Evolutionary conservation across 345 rosid genomes (phyloP).

Genomic region (Noccaea bulbosa): DNA sequence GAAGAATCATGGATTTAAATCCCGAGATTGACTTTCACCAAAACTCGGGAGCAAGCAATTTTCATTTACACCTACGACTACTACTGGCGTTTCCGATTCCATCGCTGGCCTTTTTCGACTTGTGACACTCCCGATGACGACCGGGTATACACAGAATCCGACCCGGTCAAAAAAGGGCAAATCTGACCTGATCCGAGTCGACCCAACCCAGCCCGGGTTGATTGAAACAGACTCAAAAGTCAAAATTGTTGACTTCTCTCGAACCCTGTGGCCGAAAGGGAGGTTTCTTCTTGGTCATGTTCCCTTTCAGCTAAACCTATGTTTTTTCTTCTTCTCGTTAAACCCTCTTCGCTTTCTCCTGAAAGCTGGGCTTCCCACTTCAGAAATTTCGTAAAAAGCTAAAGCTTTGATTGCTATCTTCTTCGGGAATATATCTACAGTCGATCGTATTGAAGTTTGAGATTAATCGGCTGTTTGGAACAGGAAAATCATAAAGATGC

Average conservation of each 20-base stretch:
- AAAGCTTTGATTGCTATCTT: constrained; percentile 27
- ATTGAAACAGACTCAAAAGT: no score
- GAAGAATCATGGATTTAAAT: constrained; percentile 33
- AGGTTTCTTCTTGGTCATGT: background rate
- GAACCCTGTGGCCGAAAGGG: background rate
- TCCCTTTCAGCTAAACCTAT: constrained; percentile 23
- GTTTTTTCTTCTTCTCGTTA: constrained; percentile 6
- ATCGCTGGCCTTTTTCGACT: background rate
- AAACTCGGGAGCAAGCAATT: constrained; percentile 26
- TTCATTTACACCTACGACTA: background rate
- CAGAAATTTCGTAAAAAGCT: background rate
- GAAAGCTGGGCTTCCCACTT: constrained; percentile 14
- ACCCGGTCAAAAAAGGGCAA: no score
- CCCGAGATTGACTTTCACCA: background rate
- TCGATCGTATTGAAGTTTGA: constrained; percentile 13
- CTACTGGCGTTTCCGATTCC: constrained; percentile 6
- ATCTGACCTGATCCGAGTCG: background rate
- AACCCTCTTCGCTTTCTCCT: constrained; percentile 20
- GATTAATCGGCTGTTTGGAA: constrained; percentile 14
- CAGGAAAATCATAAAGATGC: constrained; percentile 12
- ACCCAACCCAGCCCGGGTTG: background rate
- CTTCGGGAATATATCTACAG: constrained; percentile 3
- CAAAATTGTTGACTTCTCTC: background rate
- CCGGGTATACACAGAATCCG: background rate
- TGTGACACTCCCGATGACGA: constrained; percentile 27